These are phyloP conservation scores for Calocera viscosa DNA, from an alignment of 768 basidiomycete species.

Conservation along the genomic window DNA sequence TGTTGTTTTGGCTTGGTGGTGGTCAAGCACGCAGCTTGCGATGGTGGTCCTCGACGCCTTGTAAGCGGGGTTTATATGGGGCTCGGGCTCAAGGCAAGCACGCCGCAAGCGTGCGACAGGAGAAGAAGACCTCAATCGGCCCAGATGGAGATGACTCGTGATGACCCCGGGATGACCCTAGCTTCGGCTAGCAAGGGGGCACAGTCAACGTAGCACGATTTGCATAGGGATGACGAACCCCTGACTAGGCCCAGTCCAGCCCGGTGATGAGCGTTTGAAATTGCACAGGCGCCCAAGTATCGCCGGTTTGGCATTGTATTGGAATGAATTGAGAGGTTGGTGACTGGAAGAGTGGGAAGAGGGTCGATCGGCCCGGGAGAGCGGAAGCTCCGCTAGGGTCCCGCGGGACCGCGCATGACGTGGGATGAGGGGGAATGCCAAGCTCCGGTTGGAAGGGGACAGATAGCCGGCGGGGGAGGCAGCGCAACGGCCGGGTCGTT, in stretches of 20 bases:
- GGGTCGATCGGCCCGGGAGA: no score
- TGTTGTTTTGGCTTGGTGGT: neutral
- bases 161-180: no score
- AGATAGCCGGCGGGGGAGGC: no score
- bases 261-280: no score
- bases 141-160: neutral
- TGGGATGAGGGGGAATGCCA: no score
- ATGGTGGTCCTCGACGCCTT: no score
- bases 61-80: neutral
- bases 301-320: neutral
- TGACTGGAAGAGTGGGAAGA: conserved; percentile 1
- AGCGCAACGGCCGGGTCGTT: no score
- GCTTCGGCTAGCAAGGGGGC: no score
- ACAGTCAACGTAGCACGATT: no score
- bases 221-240: neutral
- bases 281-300: neutral
- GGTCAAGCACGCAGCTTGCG: neutral
- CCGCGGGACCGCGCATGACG: no score
- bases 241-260: neutral
- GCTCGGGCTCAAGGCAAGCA: neutral
- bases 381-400: no score
- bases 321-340: neutral
- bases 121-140: neutral
- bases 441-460: no score
- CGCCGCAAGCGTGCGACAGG: neutral